Conservation (phyloP, 441 rosid genomes). For the Eruca vesicaria region DNA sequence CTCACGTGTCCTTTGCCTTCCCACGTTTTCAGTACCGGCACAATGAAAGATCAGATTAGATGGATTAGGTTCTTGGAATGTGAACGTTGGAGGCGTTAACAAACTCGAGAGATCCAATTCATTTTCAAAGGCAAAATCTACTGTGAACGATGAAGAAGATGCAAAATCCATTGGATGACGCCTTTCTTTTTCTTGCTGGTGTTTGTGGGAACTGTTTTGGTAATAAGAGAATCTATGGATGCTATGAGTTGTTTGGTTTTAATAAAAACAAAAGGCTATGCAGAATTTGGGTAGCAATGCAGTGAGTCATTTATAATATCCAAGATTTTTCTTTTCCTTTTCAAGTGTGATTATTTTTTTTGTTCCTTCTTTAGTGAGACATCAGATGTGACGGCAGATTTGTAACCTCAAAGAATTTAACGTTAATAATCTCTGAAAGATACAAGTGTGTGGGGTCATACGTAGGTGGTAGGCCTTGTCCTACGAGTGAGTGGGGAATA, state of each 20-base stretch:
- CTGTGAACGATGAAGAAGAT: constrained; percentile 6
- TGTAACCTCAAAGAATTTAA: neutral
- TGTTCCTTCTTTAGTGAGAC: neutral
- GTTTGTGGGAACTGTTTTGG: neutral
- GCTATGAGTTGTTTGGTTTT: neutral
- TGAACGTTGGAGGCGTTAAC: constrained; percentile 9
- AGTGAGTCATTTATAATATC: constrained; percentile 11
- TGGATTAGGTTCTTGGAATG: constrained; percentile 15
- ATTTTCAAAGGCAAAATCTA: constrained; percentile 9
- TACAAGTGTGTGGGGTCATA: neutral
- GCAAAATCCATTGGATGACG: constrained; percentile 14
- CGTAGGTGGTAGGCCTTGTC: neutral
- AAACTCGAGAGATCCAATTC: constrained; percentile 17
- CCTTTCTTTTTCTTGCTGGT: neutral
- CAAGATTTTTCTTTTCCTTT: neutral
- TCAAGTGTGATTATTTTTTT: neutral
- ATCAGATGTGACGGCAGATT: neutral
- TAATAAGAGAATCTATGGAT: neutral
- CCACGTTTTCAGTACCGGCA: neutral
- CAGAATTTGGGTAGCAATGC: neutral
- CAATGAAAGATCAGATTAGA: neutral
- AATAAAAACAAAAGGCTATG: neutral
- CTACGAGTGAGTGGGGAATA: neutral
- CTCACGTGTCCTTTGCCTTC: neutral
- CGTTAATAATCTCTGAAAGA: constrained; percentile 1